These are phyloP conservation scores for Vinca minor DNA, from an alignment of 257 asterid genomes.

Conservation along the genomic window DNA sequence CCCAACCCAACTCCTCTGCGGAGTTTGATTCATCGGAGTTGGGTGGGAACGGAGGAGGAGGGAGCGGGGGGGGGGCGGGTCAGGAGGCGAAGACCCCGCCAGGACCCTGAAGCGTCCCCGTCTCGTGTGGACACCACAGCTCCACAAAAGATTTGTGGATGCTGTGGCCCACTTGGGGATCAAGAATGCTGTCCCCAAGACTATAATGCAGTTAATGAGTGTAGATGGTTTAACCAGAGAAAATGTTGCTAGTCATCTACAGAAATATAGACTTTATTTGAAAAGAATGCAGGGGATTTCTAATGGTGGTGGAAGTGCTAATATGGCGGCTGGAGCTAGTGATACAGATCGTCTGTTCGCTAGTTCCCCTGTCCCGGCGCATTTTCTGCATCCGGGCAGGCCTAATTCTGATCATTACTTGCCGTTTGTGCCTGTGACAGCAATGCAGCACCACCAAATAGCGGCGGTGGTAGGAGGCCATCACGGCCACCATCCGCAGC, in stretches of 20 bases:
- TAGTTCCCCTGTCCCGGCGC: conserved; percentile 67
- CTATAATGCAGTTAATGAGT: conserved; percentile 50
- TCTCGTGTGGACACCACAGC: conserved; percentile 51
- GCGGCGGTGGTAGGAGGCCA: conserved; percentile 38
- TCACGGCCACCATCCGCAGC: conserved; percentile 27
- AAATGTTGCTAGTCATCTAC: conserved; percentile 46
- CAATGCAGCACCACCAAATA: conserved; percentile 48
- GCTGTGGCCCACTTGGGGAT: conserved; percentile 47
- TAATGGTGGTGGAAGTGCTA: conserved; percentile 18
- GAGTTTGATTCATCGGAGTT: conserved; percentile 58
- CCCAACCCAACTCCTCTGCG: conserved; percentile 53
- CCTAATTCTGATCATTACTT: conserved; percentile 45
- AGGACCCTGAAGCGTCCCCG: conserved; percentile 43
- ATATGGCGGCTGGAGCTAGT: conserved; percentile 35
- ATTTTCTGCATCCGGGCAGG: conserved; percentile 56
- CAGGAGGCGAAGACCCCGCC: conserved; percentile 35
- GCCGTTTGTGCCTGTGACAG: conserved; percentile 45
- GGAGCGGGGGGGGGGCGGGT: conserved; percentile 18
- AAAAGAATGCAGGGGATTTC: conserved; percentile 40
- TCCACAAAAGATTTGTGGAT: conserved; percentile 45
- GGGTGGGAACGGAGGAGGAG: conserved; percentile 32
- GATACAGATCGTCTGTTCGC: conserved; percentile 45
- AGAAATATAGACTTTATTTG: conserved; percentile 39
- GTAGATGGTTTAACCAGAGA: conserved; percentile 47
- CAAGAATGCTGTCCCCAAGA: conserved; percentile 48